Evolutionary conservation across 2,329 filamentous ascomycete species (phyloP), one percentile per base, ranked within the genome.

Genomic region (Dactylonectria macrodidyma): DNA sequence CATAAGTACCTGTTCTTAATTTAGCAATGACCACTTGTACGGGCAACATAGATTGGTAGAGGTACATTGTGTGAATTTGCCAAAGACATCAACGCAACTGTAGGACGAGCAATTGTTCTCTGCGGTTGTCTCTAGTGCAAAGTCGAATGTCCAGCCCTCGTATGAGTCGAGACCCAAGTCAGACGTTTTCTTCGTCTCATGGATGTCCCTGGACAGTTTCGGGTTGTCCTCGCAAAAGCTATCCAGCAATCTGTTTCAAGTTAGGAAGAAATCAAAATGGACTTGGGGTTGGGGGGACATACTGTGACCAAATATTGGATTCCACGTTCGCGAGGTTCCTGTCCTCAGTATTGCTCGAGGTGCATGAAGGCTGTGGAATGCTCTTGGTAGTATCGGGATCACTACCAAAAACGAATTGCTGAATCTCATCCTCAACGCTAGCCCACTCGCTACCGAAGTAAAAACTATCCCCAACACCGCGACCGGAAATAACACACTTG

Each of bases 211-310:
- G 10, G 33, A 19, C 26, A 59, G 50, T 11, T 50, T n/a, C 12
- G 58, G 33, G 11, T 60, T 60, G 30, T 22, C 36, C 47, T 44
- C 34, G n/a, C 56, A 59, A 24, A 59, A 38, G 3, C 22, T 36
- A 16, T 59, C 44, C n/a, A 59, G 19, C 16, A 46, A 5, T 11
- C 56, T 59, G 14, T 34, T 4, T 19, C 44, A 38, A 12, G 44
- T 47, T 34, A 59, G 56, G 46, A 36, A 48, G 9, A 22, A 2
- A 48, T 22, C 14, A n/a, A 30, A 12, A 14, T 47, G 33, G 44
- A 48, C n/a, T 33, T 36, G 3, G 30, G 12, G 12, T 50, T 16
- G n/a, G 36, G 24, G 8, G 22, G 41, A 34, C 44, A 30, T 50
- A 50, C 56, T 50, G 22, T 24, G 24, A 36, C 56, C 56, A 59